Evolutionary conservation across 345 rosid genomes (phyloP), one percentile per base, ranked within the genome.

Genomic region (Triadica sebifera): DNA sequence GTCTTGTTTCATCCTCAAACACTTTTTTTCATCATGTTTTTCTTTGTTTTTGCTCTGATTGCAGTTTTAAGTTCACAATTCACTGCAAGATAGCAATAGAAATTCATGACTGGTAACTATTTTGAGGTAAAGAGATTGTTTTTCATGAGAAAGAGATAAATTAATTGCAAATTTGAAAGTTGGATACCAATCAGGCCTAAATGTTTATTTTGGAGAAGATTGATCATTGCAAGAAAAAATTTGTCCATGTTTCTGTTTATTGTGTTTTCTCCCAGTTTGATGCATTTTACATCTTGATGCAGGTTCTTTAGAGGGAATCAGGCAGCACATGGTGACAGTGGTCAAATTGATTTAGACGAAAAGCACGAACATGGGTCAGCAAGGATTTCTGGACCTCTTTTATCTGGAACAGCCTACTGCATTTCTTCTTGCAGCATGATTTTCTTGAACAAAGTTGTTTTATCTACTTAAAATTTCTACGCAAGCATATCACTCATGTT

Each of bases 341-440:
- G 74, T 82, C 74, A 79, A 1, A 73, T 49, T 38, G 78, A 68
- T 73, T 82, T 73, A 71, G 78, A 76, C 71, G 81, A 78, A 72
- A 86, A 86, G 75, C 86, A 82, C 15, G 93, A 79, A 15, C 89
- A 78, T 53, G 82, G 84, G 22, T 66, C 88, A 8, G 84, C 77
- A 73, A 80, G 79, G 72, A 86, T 55, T 74, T 85, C 88, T 39
- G 91, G 93, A 65, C 92, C 98, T 4, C 84, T 94, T 69, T 52
- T 94, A 20, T 90, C 97, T 52, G 98, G 97, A 80, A 75, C 89
- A 41, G 97, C 97, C 73, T 94, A 94, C 79, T 94, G 98, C 66
- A 52, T 94, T 69, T 90, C 98, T 78, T 90, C 98, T 11, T 90
- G 98, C 82, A 79, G 97, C 75, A 94, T 94, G 98, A 94, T 90